A percentile compares a stretch with the other conserved stretches of the same genome.
These are phyloP conservation scores for Suhomyces atakaporum DNA, from an alignment of 1,139 yeast species.

Conservation along the genomic window DNA sequence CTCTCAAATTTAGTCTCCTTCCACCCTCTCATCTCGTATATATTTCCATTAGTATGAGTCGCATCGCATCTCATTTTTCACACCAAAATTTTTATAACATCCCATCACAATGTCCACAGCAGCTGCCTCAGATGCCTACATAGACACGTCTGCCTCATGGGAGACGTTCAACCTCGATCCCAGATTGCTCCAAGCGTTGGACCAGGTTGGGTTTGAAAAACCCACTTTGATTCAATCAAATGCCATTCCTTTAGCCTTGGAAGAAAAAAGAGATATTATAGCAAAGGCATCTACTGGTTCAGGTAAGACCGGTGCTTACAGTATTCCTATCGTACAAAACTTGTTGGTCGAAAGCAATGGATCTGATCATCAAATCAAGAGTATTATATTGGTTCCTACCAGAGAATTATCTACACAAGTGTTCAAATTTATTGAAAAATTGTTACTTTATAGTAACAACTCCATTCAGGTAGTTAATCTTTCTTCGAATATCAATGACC, in stretches of 20 bases:
- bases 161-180: slow-evolving; percentile 75
- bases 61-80: slow-evolving; percentile 17
- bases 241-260: slow-evolving; percentile 89
- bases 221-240: slow-evolving; percentile 91
- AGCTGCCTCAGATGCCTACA: slow-evolving; percentile 63
- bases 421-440: slow-evolving; percentile 62
- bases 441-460: slow-evolving; percentile 72
- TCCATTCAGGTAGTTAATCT: slow-evolving; percentile 68
- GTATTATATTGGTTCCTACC: slow-evolving; percentile 79
- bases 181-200: slow-evolving; percentile 80
- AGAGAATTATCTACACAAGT: slow-evolving; percentile 88
- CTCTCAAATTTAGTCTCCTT: too few relatives aligned
- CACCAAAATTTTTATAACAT: slow-evolving; percentile 4
- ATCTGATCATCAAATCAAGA: slow-evolving; percentile 37
- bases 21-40: too few relatives aligned
- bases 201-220: slow-evolving; percentile 73
- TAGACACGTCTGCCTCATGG: slow-evolving; percentile 73
- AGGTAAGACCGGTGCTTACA: slow-evolving; percentile 86
- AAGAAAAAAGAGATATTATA: slow-evolving; percentile 81
- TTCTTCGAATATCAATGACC: slow-evolving; percentile 70
- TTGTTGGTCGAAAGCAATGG: slow-evolving; percentile 42
- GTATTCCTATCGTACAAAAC: slow-evolving; percentile 74
- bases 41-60: too few relatives aligned
- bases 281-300: slow-evolving; percentile 91
- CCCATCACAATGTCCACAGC: slow-evolving; percentile 15